phyloP scores from a whole-genome alignment of 2,329 filamentous ascomycete genomes.

The Coniochaeta sp. region DNA sequence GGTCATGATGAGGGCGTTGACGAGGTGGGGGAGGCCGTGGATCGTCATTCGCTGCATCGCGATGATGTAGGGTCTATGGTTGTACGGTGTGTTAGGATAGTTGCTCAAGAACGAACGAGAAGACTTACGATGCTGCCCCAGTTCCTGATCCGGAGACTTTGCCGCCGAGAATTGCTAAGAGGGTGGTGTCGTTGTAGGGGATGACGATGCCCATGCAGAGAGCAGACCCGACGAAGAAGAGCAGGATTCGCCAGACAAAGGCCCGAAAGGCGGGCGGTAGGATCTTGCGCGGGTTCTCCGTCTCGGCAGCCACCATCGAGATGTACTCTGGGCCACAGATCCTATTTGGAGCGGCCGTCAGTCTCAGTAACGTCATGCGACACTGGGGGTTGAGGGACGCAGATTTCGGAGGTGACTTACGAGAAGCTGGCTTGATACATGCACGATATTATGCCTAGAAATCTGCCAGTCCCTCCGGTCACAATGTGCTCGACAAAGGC shows the following conservation, averaged over 20 bases:
- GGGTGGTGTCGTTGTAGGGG: conserved; percentile 48
- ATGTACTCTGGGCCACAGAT: conserved; percentile 57
- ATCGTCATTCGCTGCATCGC: conserved; percentile 53
- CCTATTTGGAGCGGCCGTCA: conserved; percentile 43
- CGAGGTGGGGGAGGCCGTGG: conserved; percentile 46
- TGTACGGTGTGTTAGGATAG: neutral
- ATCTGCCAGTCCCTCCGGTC: conserved; percentile 46
- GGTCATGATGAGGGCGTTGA: conserved; percentile 54
- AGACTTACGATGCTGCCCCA: conserved; percentile 40
- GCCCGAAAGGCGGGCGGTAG: conserved; percentile 59
- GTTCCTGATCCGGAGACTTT: conserved; percentile 40
- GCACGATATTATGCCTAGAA: conserved; percentile 57
- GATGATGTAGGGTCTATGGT: conserved; percentile 33
- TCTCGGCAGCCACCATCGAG: conserved; percentile 41
- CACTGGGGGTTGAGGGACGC: neutral
- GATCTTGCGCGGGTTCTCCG: conserved; percentile 48
- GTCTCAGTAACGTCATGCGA: neutral
- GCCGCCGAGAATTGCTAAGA: conserved; percentile 43
- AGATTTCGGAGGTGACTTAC: conserved; percentile 27
- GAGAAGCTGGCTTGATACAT: conserved; percentile 31
- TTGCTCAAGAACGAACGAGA: too few species aligned
- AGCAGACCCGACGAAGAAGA: conserved; percentile 61
- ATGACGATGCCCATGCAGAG: conserved; percentile 57
- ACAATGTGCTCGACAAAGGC: conserved; percentile 46
- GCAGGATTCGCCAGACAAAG: conserved; percentile 57